Base-by-base conservation (phyloP, 331 rosid species). In the Malus hybrid region DNA sequence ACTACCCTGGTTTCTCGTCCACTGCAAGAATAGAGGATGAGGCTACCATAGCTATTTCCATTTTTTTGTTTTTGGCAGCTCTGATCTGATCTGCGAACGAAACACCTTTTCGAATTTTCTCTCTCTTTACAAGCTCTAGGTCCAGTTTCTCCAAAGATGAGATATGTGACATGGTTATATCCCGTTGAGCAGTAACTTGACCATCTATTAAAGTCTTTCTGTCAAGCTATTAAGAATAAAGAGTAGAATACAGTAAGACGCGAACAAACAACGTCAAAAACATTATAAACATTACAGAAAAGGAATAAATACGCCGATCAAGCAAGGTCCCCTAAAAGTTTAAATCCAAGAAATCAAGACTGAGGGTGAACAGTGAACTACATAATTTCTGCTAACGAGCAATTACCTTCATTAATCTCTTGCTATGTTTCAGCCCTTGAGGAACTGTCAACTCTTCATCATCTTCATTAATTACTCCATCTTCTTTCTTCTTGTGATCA, bases 61-160 rank as follows among this genome's bases (percentile, higher is more conserved):
- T 79, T 82, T 64, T 88, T 84, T 84, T 72, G 60, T 62, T 80
- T 78, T 86, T 91, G 33, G 91, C 92, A 69, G 89, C 91, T 86
- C 82, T 86, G 78, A 94, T 91, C 75, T 87, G 97, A 76, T 92
- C 97, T 10, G 96, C 95, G 4, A 94, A 83, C 0, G 99, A 87
- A 65, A 80, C 83, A 78, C 81, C 84, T 77, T 74, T 84, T 68
- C 73, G 83, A 82, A 73, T 26, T 46, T 79, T 86, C n/a, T 87
- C 95, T 75, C 77, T 88, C 88, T 82, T 87, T 77, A 89, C 80
- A 61, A 78, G 88, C 78, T 94, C 95, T 67, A 90, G 68, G 82
- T 92, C 91, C 84, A 90, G 76, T 83, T 81, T 86, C 80, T 82
- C 81, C 75, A 74, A 69, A 53, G 78, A 77, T 62, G 91, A 80